Evolutionary conservation across 768 basidiomycete species (phyloP).

Genomic region (Pulveroboletus sp.): DNA sequence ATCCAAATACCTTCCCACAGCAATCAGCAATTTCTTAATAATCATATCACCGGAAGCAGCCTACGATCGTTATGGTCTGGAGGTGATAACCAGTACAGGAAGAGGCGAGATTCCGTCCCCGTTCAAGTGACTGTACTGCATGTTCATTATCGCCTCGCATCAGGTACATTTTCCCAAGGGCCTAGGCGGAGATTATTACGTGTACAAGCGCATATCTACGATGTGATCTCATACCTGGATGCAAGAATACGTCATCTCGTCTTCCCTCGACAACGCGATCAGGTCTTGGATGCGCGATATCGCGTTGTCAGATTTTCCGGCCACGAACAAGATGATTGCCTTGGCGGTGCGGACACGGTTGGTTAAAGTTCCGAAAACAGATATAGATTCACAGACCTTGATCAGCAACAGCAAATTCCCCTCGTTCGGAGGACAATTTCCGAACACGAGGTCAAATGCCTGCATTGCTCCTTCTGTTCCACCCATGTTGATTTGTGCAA

Average conservation of each 20-base stretch:
- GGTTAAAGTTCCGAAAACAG: not conserved
- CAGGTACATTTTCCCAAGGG: conserved; percentile 2
- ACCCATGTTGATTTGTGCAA: conserved; percentile 2
- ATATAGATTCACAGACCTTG: not conserved
- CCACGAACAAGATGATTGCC: not conserved
- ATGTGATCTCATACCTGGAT: conserved; percentile 1
- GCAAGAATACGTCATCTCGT: not conserved
- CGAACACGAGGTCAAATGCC: conserved; percentile 2
- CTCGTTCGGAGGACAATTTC: not conserved
- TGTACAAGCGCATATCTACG: not conserved
- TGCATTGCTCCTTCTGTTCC: not conserved
- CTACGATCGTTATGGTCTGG: not conserved
- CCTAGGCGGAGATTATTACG: not conserved
- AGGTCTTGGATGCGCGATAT: not conserved
- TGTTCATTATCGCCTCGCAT: not conserved
- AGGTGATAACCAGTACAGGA: not conserved
- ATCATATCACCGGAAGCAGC: not conserved
- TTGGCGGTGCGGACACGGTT: not conserved
- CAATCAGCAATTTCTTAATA: not conserved
- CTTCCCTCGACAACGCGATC: not conserved
- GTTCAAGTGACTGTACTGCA: not conserved
- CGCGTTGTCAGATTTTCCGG: not conserved
- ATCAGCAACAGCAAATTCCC: conserved; percentile 3
- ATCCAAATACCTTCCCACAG: conserved; percentile 3
- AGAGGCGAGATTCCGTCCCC: not conserved